Base-by-base conservation (phyloP, 768 basidiomycete genomes). In the Hirschioporus abietinus region DNA sequence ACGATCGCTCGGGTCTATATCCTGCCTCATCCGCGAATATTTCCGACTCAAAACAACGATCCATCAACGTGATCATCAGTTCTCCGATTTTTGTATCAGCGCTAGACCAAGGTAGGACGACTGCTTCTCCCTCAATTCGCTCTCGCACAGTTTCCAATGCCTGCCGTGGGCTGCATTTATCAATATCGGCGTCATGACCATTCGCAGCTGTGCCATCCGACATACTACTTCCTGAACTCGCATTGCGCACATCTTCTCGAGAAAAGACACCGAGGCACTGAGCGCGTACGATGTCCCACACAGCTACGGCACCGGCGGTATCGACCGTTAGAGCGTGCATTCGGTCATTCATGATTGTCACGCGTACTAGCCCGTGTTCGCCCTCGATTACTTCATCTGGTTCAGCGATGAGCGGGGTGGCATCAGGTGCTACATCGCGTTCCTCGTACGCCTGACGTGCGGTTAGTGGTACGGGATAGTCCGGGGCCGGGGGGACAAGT, bases 1-100 rank as follows among this genome's bases (percentile, higher is more conserved):
- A 87, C 9, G 83, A 79, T 6, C 83, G 83, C 65, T 89, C 85
- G 27, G 80, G 76, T 0, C 78, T 79, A 72, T 88, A 88, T 23
- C 92, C 93, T 57, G 91, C 86, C 74, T 99, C 95, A 73, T 98
- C 96, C 15, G 92, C 91, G 74, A 96, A 98, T 1, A 96, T 88
- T 77, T 99, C 97, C 7, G 93, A 92, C 65, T 99, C 96, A 74
- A 98, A 99, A 67, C 89, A 93, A 61, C 86, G 83, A 70, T 97
- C 95, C 60, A 86, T 91, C 60, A 99, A 71, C 76, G 97, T 93
- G 3, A 99, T 86, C 1, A 91, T 89, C 67, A 99, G 80, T 25
- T 93, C 85, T 7, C 96, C 96, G 8, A 90, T 88, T 76, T 92
- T 91, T 5, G 95, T 96, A 76, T 98, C 96, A 27, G 92, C 89